Percentiles rank a stretch among this genome's conserved stretches.
phyloP scores from a whole-genome alignment of 2,329 filamentous ascomycete genomes.

The Colletotrichum sp. region DNA sequence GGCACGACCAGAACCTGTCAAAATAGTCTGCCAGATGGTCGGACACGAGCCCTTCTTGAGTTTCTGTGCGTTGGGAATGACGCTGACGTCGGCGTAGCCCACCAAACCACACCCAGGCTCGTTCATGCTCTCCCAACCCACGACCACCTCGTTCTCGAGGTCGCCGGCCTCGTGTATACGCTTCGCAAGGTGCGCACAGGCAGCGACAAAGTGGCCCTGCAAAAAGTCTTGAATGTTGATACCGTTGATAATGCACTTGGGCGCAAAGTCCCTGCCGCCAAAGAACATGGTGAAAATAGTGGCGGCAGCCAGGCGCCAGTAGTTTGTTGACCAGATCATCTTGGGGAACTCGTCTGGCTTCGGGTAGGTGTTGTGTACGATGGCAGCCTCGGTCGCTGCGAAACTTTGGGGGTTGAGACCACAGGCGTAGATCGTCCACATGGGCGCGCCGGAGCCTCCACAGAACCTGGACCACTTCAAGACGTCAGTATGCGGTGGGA shows the following conservation, averaged over 20 bases:
- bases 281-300: conserved; percentile 97
- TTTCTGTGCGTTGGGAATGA: conserved; percentile 85
- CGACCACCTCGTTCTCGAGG: conserved; percentile 83
- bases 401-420: conserved; percentile 89
- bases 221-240: conserved; percentile 97
- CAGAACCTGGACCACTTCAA: conserved; percentile 88
- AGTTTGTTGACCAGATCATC: conserved; percentile 99
- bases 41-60: conserved; percentile 92
- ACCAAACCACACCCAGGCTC: conserved; percentile 91
- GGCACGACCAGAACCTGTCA: conserved; percentile 88
- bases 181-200: conserved; percentile 80
- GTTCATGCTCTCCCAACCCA: conserved; percentile 97
- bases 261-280: conserved; percentile 87
- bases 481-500: conserved; percentile 28
- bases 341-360: conserved; percentile 88
- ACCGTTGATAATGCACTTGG: conserved; percentile 93
- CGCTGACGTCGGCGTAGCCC: conserved; percentile 80
- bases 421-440: conserved; percentile 97
- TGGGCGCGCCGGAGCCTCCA: conserved; percentile 91
- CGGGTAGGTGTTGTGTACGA: conserved; percentile 93
- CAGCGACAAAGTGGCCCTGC: conserved; percentile 82
- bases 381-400: conserved; percentile 83
- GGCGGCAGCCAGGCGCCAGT: conserved; percentile 83
- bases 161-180: conserved; percentile 90
- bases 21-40: conserved; percentile 91